These are phyloP conservation scores for Calonectria pteridis DNA, from an alignment of 2,329 filamentous ascomycete species.

Conservation along the genomic window DNA sequence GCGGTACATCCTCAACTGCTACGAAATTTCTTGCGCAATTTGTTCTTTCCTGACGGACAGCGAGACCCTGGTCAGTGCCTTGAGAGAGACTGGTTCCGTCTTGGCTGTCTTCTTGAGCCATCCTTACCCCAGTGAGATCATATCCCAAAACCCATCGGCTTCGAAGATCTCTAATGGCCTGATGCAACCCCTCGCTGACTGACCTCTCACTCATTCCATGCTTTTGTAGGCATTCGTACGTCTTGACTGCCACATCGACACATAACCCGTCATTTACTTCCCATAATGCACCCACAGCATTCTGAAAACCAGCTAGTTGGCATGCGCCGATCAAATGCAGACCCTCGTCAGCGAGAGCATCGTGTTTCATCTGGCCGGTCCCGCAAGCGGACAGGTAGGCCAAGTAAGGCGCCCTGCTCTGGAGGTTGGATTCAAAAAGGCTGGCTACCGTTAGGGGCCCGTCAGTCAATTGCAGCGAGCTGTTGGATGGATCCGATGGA, in stretches of 20 bases:
- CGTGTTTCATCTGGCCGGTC: constrained; percentile 43
- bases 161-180: background rate
- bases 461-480: constrained; percentile 23
- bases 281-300: constrained; percentile 18
- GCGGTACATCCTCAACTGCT: background rate
- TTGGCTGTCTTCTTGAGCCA: background rate
- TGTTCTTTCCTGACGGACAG: background rate
- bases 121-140: background rate
- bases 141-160: background rate
- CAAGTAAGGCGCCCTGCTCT: constrained; percentile 43
- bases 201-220: background rate
- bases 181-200: background rate
- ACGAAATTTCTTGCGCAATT: background rate
- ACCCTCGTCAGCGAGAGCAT: constrained; percentile 49
- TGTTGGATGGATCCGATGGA: constrained; percentile 19
- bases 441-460: constrained; percentile 24
- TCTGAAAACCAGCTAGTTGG: constrained; percentile 8
- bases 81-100: background rate
- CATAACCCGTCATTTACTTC: background rate
- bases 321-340: constrained; percentile 49
- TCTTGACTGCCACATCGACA: background rate
- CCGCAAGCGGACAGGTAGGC: constrained; percentile 55
- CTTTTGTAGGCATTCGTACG: background rate
- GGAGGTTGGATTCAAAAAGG: constrained; percentile 34
- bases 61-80: background rate